Conservation (phyloP, 768 basidiomycete species). For the Heimioporus sp. region DNA sequence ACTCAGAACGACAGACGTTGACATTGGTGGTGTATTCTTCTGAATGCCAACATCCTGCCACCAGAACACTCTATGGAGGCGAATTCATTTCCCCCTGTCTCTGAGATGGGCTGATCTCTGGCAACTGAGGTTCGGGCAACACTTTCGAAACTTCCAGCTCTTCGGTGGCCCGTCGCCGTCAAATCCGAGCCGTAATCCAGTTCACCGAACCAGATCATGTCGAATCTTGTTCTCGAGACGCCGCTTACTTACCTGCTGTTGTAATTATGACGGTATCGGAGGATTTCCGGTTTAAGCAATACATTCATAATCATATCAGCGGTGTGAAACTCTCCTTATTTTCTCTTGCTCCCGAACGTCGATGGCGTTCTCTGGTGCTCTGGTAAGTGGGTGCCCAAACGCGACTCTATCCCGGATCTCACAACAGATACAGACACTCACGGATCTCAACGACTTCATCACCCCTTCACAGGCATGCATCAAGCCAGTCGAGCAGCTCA, state of each 20-base stretch:
- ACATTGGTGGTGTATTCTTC: slow-evolving; percentile 74
- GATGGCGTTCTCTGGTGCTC: slow-evolving; percentile 88
- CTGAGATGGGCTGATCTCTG: slow-evolving; percentile 9
- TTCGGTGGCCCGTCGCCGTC: slow-evolving; percentile 57
- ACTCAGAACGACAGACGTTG: slow-evolving; percentile 54
- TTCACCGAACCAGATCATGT: slow-evolving; percentile 4
- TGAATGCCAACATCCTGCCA: slow-evolving; percentile 37
- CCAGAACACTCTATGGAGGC: slow-evolving; percentile 83
- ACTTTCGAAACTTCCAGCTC: slow-evolving; percentile 67
- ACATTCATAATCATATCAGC: no score
- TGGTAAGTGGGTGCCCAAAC: slow-evolving; percentile 44
- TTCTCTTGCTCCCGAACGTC: neutral
- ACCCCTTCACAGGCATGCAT: slow-evolving; percentile 96
- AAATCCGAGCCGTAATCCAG: slow-evolving; percentile 31
- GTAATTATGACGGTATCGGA: neutral
- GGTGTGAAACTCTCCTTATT: no score
- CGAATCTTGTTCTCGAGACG: no score
- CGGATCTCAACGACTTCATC: slow-evolving; percentile 96
- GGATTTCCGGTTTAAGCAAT: no score
- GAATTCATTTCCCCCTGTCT: slow-evolving; percentile 4
- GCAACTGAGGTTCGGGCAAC: slow-evolving; percentile 65
- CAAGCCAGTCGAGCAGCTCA: slow-evolving; percentile 77
- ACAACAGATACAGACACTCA: slow-evolving; percentile 60
- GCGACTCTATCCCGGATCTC: slow-evolving; percentile 2
- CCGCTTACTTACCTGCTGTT: neutral